Evolutionary conservation across 257 asterid species (phyloP).

Genomic region (Solanum ahanhuiri): DNA sequence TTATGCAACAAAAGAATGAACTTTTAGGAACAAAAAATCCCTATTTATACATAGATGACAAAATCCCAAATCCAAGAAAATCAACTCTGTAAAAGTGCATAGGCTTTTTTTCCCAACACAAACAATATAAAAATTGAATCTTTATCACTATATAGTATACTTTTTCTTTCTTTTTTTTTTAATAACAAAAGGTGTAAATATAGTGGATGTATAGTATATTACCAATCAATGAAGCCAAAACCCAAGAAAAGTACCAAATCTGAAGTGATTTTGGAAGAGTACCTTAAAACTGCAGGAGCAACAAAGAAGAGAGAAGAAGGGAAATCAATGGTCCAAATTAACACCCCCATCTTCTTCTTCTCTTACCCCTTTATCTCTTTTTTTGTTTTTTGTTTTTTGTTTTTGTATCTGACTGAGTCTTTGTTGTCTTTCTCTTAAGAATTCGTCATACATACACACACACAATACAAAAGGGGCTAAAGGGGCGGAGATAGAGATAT

Average conservation of each 20-base stretch:
- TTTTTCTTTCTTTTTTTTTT: background rate
- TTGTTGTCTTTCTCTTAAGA: conserved; percentile 1
- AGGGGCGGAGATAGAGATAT: background rate
- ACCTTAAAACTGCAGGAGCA: conserved; percentile 79
- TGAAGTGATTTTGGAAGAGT: conserved; percentile 91
- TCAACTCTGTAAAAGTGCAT: conserved; percentile 31
- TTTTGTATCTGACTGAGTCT: background rate
- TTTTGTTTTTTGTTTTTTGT: too few relatives aligned
- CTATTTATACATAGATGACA: background rate
- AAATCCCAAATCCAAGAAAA: conserved; percentile 39
- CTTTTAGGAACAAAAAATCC: conserved; percentile 20
- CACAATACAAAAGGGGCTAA: background rate
- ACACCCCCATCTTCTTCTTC: conserved; percentile 37
- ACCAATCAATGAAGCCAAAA: conserved; percentile 98
- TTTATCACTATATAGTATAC: background rate
- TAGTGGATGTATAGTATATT: conserved; percentile 11
- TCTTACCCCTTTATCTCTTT: background rate
- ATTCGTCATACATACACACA: background rate
- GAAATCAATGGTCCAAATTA: conserved; percentile 36
- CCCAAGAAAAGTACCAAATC: conserved; percentile 94
- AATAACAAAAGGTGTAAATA: background rate
- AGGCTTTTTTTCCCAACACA: background rate
- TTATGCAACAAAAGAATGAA: conserved; percentile 2
- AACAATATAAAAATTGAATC: background rate
- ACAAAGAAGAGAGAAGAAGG: conserved; percentile 15